Base-by-base conservation (phyloP, 1,284 basidiomycete genomes). In the Heterobasidion occidentale region DNA sequence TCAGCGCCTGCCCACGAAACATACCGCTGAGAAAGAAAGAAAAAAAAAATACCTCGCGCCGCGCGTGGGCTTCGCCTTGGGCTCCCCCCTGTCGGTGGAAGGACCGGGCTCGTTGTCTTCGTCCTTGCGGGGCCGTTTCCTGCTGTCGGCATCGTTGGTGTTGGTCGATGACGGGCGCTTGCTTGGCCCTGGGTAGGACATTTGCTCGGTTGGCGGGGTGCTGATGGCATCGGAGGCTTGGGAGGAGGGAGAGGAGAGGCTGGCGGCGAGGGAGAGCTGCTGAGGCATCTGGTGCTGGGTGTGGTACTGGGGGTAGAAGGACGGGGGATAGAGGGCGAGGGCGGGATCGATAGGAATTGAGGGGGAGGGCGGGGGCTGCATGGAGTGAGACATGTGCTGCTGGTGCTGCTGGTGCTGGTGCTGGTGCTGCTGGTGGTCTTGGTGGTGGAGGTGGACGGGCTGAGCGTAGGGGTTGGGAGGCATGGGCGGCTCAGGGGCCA, bases 11-110 rank as follows among this genome's bases (percentile, higher is more conserved):
- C n/a, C 36, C 19, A n/a, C 46, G 48, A 55, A 33, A 44, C 49
- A 14, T 12, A 3, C 27, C 2, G 20, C 20, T 3, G 45, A 35
- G 9, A n/a, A n/a, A n/a, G n/a, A n/a, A n/a, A n/a, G n/a, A n/a
- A n/a, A n/a, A n/a, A 9, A 56, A 14, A 72, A 81, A 62, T 63
- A 92, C 91, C 91, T 79, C 36, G 91, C 91, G 19, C 92, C 92
- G 46, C 92, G 77, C 1, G 93, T 94, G 6, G 92, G 80, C 72
- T 95, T 95, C 47, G 85, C 78, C 70, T 94, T 94, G 36, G 72
- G 65, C 58, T 87, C 87, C 1, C 84, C 67, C 15, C 63, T 83
- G 65, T 81, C 83, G 38, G 82, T 84, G n/a, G 77, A 71, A 2
- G 71, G 63, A 9, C 49, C 27, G 5, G 81, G 65, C 27, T 76